phyloP scores from a whole-genome alignment of 2,329 filamentous ascomycete species.

The Trichoderma brevicompactum region DNA sequence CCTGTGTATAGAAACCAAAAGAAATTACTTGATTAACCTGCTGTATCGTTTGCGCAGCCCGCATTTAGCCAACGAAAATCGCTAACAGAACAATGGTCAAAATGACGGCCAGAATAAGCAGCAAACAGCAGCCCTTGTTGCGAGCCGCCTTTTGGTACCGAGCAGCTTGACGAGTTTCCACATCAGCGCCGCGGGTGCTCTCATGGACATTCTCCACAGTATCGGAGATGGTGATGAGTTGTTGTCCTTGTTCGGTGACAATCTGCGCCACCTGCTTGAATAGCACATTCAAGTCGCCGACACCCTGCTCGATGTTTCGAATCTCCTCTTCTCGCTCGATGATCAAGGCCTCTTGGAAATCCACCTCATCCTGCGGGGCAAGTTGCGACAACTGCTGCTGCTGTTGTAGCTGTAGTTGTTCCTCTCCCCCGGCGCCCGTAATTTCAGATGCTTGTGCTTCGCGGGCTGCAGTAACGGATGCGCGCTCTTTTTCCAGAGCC shows the following conservation, averaged over 20 bases:
- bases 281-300: slow-evolving; percentile 92
- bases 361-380: slow-evolving; percentile 90
- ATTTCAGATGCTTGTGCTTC: slow-evolving; percentile 71
- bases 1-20: no score
- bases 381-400: slow-evolving; percentile 78
- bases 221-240: slow-evolving; percentile 82
- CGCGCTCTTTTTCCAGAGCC: slow-evolving; percentile 90
- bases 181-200: slow-evolving; percentile 82
- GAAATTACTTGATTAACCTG: neutral
- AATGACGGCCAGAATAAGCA: slow-evolving; percentile 87
- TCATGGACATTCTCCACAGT: slow-evolving; percentile 84
- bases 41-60: slow-evolving; percentile 22
- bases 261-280: slow-evolving; percentile 99
- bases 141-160: slow-evolving; percentile 94
- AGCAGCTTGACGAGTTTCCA: slow-evolving; percentile 82
- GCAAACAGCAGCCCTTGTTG: slow-evolving; percentile 89
- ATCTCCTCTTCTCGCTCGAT: slow-evolving; percentile 97
- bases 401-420: slow-evolving; percentile 59
- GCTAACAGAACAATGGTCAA: slow-evolving; percentile 88
- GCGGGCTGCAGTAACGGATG: slow-evolving; percentile 80
- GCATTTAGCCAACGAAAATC: slow-evolving; percentile 66
- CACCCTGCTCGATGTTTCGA: slow-evolving; percentile 94
- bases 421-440: slow-evolving; percentile 42
- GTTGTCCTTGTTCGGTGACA: slow-evolving; percentile 89
- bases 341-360: slow-evolving; percentile 95